Base-by-base conservation (phyloP, 1,284 basidiomycete species). In the Phellopilus nigrolimitatus region DNA sequence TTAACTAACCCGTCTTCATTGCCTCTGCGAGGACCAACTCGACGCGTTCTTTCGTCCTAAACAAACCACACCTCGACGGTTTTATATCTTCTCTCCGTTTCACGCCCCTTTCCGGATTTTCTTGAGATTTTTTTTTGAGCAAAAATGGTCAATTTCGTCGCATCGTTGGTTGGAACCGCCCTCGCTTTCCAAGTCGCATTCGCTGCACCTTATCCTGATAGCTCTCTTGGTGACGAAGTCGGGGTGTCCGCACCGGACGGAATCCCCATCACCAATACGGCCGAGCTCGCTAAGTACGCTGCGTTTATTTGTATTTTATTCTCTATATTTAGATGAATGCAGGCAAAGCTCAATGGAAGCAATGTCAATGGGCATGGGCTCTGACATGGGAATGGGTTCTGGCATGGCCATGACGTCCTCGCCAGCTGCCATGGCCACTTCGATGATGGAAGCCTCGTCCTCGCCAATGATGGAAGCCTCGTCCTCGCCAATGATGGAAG, bases 41-140 rank as follows among this genome's bases (percentile, higher is more conserved):
- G 47, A 38, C 55, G 25, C 34, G 37, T 22, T 66, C n/a, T 63
- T 64, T 59, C 66, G 64, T 72, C 71, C 67, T 64, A 68, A 69
- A 66, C 72, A 72, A 72, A 61, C 66, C 65, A 71, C 69, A 70
- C 70, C 68, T 73, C 70, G 61, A 76, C 75, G 69, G 71, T 75
- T 64, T 60, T 62, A 62, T 63, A 60, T 56, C 64, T 65, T 62
- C 63, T 65, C 57, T 59, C n/a, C n/a, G n/a, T n/a, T 63, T 61
- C 15, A 41, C 46, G 54, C 54, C 49, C 49, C 36, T 49, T 39
- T 52, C 44, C 60, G 60, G 34, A 75, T 81, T 60, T 70, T 68
- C 62, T 65, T 79, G 62, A 64, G 21, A 37, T 39, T 19, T 21
- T 25, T 27, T 41, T 55, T 22, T 45, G 40, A 43, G 34, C 24